phyloP scores from a whole-genome alignment of 208 protist species.

The Acanthamoeba healyi region DNA sequence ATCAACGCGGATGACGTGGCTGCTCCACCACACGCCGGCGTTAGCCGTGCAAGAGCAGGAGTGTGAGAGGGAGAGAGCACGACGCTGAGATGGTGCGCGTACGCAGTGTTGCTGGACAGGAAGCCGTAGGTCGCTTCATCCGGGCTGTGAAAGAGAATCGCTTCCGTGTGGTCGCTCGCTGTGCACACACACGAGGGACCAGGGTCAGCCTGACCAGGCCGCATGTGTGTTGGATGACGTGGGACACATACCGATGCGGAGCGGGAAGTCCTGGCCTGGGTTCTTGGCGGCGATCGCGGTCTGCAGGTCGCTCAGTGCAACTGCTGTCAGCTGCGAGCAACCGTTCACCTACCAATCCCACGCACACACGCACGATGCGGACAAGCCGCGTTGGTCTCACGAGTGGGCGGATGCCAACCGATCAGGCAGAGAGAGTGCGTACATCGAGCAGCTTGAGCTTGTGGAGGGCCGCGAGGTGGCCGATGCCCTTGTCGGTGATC shows the following conservation, averaged over 20 bases:
- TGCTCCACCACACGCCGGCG: not conserved
- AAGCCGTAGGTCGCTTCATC: not conserved
- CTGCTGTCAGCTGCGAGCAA: not conserved
- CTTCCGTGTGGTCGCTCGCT: not conserved
- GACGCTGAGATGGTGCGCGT: not conserved
- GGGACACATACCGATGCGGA: too few relatives aligned
- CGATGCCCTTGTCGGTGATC: constrained; percentile 7
- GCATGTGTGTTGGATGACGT: too few relatives aligned
- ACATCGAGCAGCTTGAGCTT: not conserved
- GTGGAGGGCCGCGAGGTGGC: not conserved
- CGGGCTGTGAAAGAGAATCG: not conserved
- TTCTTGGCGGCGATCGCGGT: not conserved
- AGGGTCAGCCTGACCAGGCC: too few relatives aligned
- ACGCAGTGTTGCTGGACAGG: not conserved
- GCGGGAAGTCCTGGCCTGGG: too few relatives aligned
- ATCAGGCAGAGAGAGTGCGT: not conserved
- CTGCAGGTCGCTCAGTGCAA: not conserved
- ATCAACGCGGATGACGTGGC: not conserved
- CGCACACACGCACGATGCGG: too few relatives aligned
- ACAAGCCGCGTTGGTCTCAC: too few relatives aligned
- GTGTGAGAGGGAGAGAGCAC: not conserved
- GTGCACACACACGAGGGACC: too few relatives aligned
- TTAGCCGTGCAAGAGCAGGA: too few relatives aligned
- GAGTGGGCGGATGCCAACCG: not conserved
- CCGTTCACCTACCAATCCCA: not conserved